phyloP scores from a whole-genome alignment of 169 alveolate genomes.

The Eimeria praecox region DNA sequence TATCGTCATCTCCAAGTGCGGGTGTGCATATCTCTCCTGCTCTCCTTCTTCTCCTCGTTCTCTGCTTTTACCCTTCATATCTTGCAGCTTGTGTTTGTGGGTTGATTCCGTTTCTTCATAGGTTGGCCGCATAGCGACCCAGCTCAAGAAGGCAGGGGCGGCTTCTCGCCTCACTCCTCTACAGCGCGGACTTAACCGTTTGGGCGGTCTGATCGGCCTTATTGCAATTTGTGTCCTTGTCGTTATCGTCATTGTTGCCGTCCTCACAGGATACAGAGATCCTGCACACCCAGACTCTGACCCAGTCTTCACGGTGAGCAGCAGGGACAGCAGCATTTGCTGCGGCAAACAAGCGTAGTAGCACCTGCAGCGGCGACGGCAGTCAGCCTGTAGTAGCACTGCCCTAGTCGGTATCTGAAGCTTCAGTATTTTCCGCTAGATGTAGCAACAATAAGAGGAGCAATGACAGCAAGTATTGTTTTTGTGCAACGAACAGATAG shows the following conservation, averaged over 20 bases:
- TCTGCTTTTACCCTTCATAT: background rate
- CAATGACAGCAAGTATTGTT: too few species aligned
- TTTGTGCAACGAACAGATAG: too few species aligned
- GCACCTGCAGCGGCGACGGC: constrained; percentile 85
- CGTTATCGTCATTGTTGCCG: constrained; percentile 90
- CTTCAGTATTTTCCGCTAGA: too few species aligned
- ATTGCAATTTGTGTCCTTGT: constrained; percentile 87
- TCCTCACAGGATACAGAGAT: constrained; percentile 89
- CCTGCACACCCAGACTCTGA: constrained; percentile 93
- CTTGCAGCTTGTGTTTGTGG: too few species aligned
- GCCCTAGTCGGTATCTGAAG: constrained; percentile 80
- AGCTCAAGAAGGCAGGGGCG: constrained; percentile 90
- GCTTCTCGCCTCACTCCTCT: constrained; percentile 88
- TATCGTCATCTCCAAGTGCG: too few species aligned
- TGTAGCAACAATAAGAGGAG: too few species aligned
- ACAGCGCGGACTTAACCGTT: constrained; percentile 90
- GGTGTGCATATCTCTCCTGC: background rate
- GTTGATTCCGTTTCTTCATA: too few species aligned
- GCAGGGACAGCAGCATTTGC: constrained; percentile 94
- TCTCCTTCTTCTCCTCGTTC: background rate
- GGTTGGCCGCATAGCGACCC: constrained; percentile 98
- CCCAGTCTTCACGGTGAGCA: constrained; percentile 91
- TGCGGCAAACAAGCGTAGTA: constrained; percentile 96
- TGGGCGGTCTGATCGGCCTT: constrained; percentile 93
- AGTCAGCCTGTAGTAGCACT: background rate